phyloP scores from a whole-genome alignment of 2,329 filamentous ascomycete species.

The Colletotrichum camelliae region DNA sequence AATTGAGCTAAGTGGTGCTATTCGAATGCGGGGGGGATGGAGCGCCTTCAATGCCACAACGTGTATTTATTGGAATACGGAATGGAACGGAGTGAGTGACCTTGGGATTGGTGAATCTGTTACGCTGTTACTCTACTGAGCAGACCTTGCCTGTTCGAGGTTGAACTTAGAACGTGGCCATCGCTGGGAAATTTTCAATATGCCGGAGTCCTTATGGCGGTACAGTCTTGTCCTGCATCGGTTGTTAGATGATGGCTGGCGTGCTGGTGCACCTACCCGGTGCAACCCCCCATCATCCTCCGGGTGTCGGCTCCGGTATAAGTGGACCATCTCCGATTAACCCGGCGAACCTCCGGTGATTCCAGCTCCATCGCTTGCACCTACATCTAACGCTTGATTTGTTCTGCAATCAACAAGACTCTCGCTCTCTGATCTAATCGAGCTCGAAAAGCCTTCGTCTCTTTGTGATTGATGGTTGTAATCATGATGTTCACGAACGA shows the following conservation, averaged over 20 bases:
- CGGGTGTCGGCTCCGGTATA: background rate
- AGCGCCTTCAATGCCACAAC: no score
- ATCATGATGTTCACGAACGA: background rate
- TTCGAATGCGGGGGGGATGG: no score
- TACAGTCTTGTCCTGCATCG: background rate
- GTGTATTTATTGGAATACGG: no score
- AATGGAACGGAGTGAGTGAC: no score
- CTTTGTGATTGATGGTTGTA: background rate
- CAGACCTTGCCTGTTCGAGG: background rate
- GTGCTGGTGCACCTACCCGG: background rate
- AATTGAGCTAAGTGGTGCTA: no score
- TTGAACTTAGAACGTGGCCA: background rate
- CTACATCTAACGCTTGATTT: no score
- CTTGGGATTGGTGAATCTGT: no score
- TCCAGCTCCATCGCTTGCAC: background rate
- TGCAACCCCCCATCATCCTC: background rate
- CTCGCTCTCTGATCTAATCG: fast-evolving
- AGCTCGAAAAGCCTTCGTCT: background rate
- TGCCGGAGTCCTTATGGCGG: background rate
- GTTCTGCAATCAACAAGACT: background rate
- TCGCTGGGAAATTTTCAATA: background rate
- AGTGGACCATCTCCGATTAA: background rate
- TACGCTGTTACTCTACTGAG: background rate
- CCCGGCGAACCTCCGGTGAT: background rate
- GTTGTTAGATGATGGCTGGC: background rate